Conservation (phyloP, 352 stramenopile genomes). For the Aphanomyces astaci region DNA sequence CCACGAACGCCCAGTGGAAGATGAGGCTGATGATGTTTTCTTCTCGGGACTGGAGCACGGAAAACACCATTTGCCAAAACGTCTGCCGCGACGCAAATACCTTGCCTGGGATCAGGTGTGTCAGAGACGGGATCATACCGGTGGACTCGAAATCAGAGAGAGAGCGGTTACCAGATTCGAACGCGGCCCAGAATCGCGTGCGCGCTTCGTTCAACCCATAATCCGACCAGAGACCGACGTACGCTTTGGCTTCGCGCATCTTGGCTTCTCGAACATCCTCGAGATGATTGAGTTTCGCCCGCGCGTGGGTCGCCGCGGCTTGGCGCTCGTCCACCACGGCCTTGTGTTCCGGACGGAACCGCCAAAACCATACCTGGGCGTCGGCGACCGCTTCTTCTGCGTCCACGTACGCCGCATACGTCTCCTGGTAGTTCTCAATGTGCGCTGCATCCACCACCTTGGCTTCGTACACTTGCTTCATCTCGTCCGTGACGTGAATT, state of each 20-base stretch:
- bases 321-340: conserved; percentile 49
- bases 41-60: conserved; percentile 53
- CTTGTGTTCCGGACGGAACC: conserved; percentile 68
- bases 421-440: conserved; percentile 65
- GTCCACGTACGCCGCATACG: conserved; percentile 43
- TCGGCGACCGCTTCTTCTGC: conserved; percentile 54
- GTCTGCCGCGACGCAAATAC: conserved; percentile 81
- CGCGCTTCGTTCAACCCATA: conserved; percentile 71
- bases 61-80: conserved; percentile 81
- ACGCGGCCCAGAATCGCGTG: conserved; percentile 68
- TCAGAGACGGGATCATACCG: too few species aligned
- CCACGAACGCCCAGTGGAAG: conserved; percentile 77
- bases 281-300: conserved; percentile 42
- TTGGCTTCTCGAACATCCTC: conserved; percentile 52
- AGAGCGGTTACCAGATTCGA: conserved; percentile 44
- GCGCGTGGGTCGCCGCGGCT: conserved; percentile 48
- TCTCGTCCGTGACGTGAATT: conserved; percentile 48
- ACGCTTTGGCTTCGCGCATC: conserved; percentile 72
- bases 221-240: conserved; percentile 76
- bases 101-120: conserved; percentile 28
- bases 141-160: too few species aligned
- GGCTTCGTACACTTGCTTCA: conserved; percentile 64
- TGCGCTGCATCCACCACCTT: conserved; percentile 71
- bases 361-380: conserved; percentile 83
- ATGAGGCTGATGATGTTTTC: conserved; percentile 71